Conservation (phyloP, 2,329 filamentous ascomycete species). For the Neonectria ditissima region DNA sequence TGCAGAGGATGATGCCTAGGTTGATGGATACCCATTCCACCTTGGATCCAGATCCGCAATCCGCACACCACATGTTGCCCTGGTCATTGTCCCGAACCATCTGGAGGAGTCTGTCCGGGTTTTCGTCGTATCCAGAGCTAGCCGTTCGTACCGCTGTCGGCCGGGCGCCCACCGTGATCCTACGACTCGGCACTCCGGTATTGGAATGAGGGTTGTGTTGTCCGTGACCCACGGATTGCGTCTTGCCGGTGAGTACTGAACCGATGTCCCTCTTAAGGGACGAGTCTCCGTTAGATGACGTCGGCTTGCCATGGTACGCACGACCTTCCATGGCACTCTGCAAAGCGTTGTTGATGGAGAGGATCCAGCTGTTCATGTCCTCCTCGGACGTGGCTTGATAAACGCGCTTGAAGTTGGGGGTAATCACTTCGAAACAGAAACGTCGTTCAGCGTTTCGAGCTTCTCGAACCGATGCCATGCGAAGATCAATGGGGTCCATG, state of each 20-base stretch:
- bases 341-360: slow-evolving; percentile 94
- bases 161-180: slow-evolving; percentile 91
- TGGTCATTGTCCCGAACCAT: slow-evolving; percentile 90
- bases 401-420: slow-evolving; percentile 92
- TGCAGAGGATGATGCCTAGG: slow-evolving; percentile 93
- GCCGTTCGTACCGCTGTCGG: slow-evolving; percentile 77
- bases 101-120: slow-evolving; percentile 86
- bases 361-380: slow-evolving; percentile 97
- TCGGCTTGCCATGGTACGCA: slow-evolving; percentile 67
- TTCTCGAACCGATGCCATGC: slow-evolving; percentile 96
- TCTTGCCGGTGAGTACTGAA: slow-evolving; percentile 93
- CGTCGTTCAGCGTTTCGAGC: slow-evolving; percentile 93
- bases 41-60: slow-evolving; percentile 91
- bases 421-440: slow-evolving; percentile 99
- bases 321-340: slow-evolving; percentile 94
- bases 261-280: slow-evolving; percentile 87
- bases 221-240: slow-evolving; percentile 73
- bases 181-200: slow-evolving; percentile 75
- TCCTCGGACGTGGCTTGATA: slow-evolving; percentile 99
- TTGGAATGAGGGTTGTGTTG: slow-evolving; percentile 61
- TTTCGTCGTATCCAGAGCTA: slow-evolving; percentile 82
- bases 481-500: slow-evolving; percentile 96
- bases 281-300: slow-evolving; percentile 58
- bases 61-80: slow-evolving; percentile 92
- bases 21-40: slow-evolving; percentile 99